Evolutionary conservation across 306 rosid genomes (phyloP).

Genomic region (Echinosophora koreensis): DNA sequence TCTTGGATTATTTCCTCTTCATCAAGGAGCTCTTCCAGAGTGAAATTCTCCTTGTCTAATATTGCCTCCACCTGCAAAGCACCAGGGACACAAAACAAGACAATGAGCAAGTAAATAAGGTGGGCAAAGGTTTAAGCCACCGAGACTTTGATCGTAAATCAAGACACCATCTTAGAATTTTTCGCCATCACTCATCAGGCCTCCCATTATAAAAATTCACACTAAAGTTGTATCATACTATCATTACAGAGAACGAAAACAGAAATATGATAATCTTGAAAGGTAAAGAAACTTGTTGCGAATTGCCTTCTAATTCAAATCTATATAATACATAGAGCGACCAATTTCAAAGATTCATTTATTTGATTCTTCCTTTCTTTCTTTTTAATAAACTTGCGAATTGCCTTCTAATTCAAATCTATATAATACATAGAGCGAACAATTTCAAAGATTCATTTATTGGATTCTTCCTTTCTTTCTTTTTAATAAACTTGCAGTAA

Average conservation of each 20-base stretch:
- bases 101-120: slow-evolving; percentile 29
- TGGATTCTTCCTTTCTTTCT: neutral
- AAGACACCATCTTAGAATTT: neutral
- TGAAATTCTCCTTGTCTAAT: slow-evolving; percentile 86
- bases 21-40: slow-evolving; percentile 93
- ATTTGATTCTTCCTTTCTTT: neutral
- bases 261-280: slow-evolving; percentile 23
- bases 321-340: neutral
- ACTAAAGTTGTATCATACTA: neutral
- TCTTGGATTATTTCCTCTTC: slow-evolving; percentile 98
- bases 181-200: neutral
- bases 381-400: neutral
- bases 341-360: neutral
- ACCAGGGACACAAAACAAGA: slow-evolving; percentile 26
- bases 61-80: slow-evolving; percentile 77
- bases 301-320: slow-evolving; percentile 40
- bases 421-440: neutral
- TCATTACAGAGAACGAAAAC: neutral
- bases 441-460: neutral
- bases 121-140: neutral
- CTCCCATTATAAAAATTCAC: neutral
- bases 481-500: slow-evolving; percentile 6
- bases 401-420: slow-evolving; percentile 39
- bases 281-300: slow-evolving; percentile 10
- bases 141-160: neutral